Evolutionary conservation across 1,284 basidiomycete genomes (phyloP), one percentile per base, ranked within the genome.

Genomic region (Cutaneotrichosporon cyanovorans): DNA sequence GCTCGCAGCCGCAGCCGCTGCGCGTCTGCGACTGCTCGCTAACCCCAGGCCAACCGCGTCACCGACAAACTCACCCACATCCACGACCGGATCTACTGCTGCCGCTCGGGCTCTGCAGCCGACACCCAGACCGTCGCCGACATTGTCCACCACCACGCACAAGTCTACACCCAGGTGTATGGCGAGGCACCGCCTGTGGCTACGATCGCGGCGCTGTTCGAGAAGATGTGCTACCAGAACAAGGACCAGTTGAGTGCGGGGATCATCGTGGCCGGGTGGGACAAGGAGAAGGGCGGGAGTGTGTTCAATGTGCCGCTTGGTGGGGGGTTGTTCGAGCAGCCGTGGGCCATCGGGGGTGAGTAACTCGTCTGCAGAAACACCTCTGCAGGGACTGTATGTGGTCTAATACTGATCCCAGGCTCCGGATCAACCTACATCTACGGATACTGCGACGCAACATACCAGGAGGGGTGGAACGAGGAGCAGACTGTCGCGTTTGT

Each of bases 371-470:
- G 19, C n/a, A n/a, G n/a, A n/a, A n/a, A n/a, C n/a, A n/a, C n/a
- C n/a, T n/a, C n/a, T n/a, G n/a, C n/a, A 18, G 12, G 34, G 12
- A 5, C 34, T 4, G 34, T n/a, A n/a, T n/a, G n/a, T n/a, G n/a
- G n/a, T n/a, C n/a, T n/a, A n/a, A n/a, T 8, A 42, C 58, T 62
- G 37, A 59, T 34, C n/a, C 4, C 52, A 89, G 87, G 89, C 28
- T 95, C 90, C 46, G 95, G 95, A 14, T 96, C 91, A 35, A 89
- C 91, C 11, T 99, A 97, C 69, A 91, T 98, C 16, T 98, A 98
- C 66, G 95, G 93, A 40, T 98, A 95, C 74, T 98, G 95, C 67
- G 95, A 99, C 70, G 89, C 95, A 23, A 97, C 90, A n/a, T 99
- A 87, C 73, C 75, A 81, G 67, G 89, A 93, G 31, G 89, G 86